Percentiles rank a stretch among this genome's conserved stretches.
Evolutionary conservation across 2,329 filamentous ascomycete species (phyloP).

Genomic region (Fusarium piperis): DNA sequence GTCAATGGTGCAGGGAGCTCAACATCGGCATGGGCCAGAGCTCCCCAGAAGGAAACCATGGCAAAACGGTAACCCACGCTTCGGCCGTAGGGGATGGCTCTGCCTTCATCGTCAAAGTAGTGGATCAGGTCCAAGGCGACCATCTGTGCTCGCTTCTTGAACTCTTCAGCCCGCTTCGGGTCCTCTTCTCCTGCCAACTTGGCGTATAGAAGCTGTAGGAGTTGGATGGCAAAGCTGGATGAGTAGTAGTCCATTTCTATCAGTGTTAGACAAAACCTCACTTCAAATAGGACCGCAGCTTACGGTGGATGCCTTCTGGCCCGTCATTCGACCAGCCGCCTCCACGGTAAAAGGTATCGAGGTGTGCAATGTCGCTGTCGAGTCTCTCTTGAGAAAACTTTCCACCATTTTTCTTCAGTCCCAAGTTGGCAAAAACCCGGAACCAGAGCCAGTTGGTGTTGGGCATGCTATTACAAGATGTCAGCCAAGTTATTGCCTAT

Average conservation of each 20-base stretch:
- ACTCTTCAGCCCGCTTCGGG: slow-evolving; percentile 72
- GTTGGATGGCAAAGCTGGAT: slow-evolving; percentile 84
- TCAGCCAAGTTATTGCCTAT: slow-evolving; percentile 8
- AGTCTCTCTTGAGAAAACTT: slow-evolving; percentile 75
- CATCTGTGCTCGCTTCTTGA: slow-evolving; percentile 72
- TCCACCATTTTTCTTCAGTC: slow-evolving; percentile 78
- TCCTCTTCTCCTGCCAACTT: slow-evolving; percentile 76
- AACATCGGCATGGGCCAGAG: slow-evolving; percentile 78
- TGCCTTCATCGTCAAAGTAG: slow-evolving; percentile 78
- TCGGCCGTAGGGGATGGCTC: slow-evolving; percentile 79
- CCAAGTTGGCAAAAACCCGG: slow-evolving; percentile 83
- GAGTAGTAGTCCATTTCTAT: slow-evolving; percentile 86
- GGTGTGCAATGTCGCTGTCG: slow-evolving; percentile 78
- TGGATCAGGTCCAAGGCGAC: slow-evolving; percentile 78
- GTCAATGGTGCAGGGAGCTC: slow-evolving; percentile 76
- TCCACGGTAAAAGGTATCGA: slow-evolving; percentile 84
- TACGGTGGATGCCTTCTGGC: slow-evolving; percentile 76
- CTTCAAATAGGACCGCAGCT: slow-evolving; percentile 27
- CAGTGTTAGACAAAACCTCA: slow-evolving; percentile 4
- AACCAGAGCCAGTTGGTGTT: slow-evolving; percentile 82
- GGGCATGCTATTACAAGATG: slow-evolving; percentile 66
- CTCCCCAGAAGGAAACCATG: slow-evolving; percentile 86
- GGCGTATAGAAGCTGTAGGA: slow-evolving; percentile 79
- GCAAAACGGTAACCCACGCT: slow-evolving; percentile 85
- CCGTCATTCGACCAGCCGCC: slow-evolving; percentile 87